phyloP scores from a whole-genome alignment of 768 basidiomycete genomes.

The Mycena vitilis region DNA sequence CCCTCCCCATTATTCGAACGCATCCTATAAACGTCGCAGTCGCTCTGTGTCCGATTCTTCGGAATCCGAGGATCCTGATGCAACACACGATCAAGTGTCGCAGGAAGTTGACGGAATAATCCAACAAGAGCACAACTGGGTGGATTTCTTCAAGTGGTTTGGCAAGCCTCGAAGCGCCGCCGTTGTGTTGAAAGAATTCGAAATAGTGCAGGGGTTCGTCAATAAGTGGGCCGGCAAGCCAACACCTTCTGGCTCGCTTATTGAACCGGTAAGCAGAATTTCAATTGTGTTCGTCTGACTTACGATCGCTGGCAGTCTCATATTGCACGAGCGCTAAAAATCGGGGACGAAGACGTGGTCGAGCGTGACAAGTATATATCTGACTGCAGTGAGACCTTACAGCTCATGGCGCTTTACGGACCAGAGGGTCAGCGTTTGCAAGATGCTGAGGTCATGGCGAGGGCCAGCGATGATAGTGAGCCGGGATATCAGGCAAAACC shows the following conservation, averaged over 20 bases:
- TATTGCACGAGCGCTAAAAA: slow-evolving; percentile 62
- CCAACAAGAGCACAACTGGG: slow-evolving; percentile 57
- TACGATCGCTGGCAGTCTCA: slow-evolving; percentile 53
- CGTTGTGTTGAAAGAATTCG: slow-evolving; percentile 61
- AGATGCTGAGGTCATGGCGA: slow-evolving; percentile 60
- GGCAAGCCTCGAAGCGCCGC: slow-evolving; percentile 54
- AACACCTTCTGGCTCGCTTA: slow-evolving; percentile 55
- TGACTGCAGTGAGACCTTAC: slow-evolving; percentile 62
- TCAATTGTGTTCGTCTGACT: slow-evolving; percentile 6
- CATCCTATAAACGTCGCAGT: slow-evolving; percentile 10
- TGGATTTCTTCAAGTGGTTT: slow-evolving; percentile 54
- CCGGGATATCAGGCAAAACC: slow-evolving; percentile 59
- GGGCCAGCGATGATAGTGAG: slow-evolving; percentile 59
- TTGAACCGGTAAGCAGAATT: slow-evolving; percentile 57
- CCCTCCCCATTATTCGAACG: neutral
- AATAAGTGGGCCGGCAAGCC: slow-evolving; percentile 56
- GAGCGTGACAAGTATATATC: slow-evolving; percentile 52
- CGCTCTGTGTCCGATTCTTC: slow-evolving; percentile 46
- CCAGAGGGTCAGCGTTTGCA: slow-evolving; percentile 60
- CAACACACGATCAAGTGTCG: slow-evolving; percentile 55
- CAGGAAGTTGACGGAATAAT: slow-evolving; percentile 58
- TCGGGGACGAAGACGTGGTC: slow-evolving; percentile 43
- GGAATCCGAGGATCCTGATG: slow-evolving; percentile 48
- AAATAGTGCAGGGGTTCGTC: slow-evolving; percentile 62
- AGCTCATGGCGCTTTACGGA: slow-evolving; percentile 68